These are phyloP conservation scores for Aciculoconidium aculeatum DNA, from an alignment of 805 yeast genomes.

Conservation along the genomic window DNA sequence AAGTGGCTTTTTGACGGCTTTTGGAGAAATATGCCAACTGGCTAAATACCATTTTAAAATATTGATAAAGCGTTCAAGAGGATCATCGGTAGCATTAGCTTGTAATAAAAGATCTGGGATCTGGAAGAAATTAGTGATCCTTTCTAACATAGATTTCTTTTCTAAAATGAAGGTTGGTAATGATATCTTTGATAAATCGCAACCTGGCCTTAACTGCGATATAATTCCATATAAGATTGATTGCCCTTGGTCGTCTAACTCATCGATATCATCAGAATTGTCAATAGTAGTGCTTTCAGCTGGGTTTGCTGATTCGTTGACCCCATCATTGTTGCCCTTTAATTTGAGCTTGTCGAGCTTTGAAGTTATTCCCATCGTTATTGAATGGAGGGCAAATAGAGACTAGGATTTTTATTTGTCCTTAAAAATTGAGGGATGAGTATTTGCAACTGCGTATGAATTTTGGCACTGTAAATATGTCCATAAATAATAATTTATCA, in stretches of 20 bases:
- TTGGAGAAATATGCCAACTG: conserved; percentile 98
- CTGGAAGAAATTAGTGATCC: conserved; percentile 83
- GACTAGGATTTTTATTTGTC: too few relatives aligned
- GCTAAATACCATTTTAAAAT: conserved; percentile 88
- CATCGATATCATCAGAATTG: conserved; percentile 74
- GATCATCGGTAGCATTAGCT: conserved; percentile 58
- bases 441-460: too few relatives aligned
- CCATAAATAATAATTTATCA: too few relatives aligned
- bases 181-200: conserved; percentile 84
- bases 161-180: conserved; percentile 93
- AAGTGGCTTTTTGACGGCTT: conserved; percentile 95
- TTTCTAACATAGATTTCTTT: conserved; percentile 91
- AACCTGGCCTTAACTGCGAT: conserved; percentile 87
- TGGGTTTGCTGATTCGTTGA: not conserved
- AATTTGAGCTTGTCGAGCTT: conserved; percentile 23
- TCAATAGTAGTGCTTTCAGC: conserved; percentile 3
- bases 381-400: too few relatives aligned
- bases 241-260: conserved; percentile 85
- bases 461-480: too few relatives aligned
- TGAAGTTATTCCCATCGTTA: conserved; percentile 28
- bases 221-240: conserved; percentile 82
- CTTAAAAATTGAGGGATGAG: too few relatives aligned
- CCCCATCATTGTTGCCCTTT: conserved; percentile 8
- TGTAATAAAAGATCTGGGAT: conserved; percentile 69
- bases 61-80: conserved; percentile 61